Evolutionary conservation across 1,284 basidiomycete genomes (phyloP).

Genomic region (Heterobasidion annosum): DNA sequence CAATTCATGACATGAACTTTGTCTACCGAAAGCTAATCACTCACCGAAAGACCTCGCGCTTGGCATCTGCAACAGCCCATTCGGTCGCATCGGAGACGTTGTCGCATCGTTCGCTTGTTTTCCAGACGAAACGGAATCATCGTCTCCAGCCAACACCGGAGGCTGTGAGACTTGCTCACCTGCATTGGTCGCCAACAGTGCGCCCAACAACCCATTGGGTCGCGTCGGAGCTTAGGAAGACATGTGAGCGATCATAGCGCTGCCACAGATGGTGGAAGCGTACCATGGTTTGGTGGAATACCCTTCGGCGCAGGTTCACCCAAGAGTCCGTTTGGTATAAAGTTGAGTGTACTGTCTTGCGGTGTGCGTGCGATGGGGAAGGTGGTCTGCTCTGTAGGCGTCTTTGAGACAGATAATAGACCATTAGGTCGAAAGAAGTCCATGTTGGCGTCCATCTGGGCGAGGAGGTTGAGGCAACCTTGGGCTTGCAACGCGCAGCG

Average conservation of each 20-base stretch:
- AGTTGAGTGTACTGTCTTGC: background rate
- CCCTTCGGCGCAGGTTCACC: background rate
- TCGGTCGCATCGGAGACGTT: background rate
- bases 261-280: no score
- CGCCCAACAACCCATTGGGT: background rate
- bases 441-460: background rate
- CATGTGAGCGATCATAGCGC: no score
- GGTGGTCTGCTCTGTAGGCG: no score
- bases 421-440: background rate
- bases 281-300: no score
- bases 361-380: no score
- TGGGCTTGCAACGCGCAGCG: background rate
- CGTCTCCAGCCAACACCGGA: background rate
- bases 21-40: background rate
- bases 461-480: background rate
- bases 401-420: background rate
- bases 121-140: background rate
- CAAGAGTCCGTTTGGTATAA: background rate
- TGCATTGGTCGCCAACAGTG: background rate
- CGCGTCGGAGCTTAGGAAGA: background rate
- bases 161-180: background rate
- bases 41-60: background rate
- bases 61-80: background rate
- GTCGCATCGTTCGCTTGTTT: background rate
- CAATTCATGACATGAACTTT: no score